Conservation (phyloP, 1,139 yeast species). For the Suhomyces maxii region DNA sequence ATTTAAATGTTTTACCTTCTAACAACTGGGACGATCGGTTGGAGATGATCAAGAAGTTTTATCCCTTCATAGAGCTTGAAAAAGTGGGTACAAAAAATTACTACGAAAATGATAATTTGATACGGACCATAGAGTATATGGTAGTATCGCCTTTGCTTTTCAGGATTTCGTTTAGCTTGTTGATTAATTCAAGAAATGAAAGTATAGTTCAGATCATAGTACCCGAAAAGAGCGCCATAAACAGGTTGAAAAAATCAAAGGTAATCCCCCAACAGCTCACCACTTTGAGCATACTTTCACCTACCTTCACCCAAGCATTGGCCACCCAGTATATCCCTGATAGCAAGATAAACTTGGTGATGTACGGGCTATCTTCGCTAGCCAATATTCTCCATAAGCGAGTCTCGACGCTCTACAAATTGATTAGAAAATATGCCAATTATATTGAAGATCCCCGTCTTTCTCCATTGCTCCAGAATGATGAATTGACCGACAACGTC, state of each 20-base stretch:
- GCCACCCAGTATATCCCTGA: constrained; percentile 26
- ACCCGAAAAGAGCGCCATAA: not conserved
- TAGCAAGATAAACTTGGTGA: constrained; percentile 27
- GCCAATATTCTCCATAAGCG: constrained; percentile 26
- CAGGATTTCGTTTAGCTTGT: constrained; percentile 20
- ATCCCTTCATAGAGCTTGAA: constrained; percentile 27
- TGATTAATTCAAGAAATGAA: constrained; percentile 20
- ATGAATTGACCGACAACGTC: constrained; percentile 18
- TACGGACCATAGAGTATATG: constrained; percentile 23
- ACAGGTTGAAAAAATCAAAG: constrained; percentile 1
- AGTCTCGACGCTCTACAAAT: constrained; percentile 20
- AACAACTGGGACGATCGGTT: constrained; percentile 36
- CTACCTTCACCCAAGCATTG: constrained; percentile 21
- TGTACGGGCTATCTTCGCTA: constrained; percentile 36
- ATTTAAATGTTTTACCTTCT: constrained; percentile 39
- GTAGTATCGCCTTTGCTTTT: constrained; percentile 27
- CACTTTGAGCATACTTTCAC: constrained; percentile 22
- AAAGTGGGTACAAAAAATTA: constrained; percentile 16
- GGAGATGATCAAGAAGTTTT: constrained; percentile 26
- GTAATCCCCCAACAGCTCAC: constrained; percentile 5
- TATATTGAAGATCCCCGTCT: constrained; percentile 10
- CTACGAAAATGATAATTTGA: constrained; percentile 10
- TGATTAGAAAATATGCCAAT: constrained; percentile 19
- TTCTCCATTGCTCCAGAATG: constrained; percentile 8
- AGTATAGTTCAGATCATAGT: constrained; percentile 16